These are phyloP conservation scores for Cryptococcus sp. DNA, from an alignment of 1,284 basidiomycete genomes.

Conservation along the genomic window DNA sequence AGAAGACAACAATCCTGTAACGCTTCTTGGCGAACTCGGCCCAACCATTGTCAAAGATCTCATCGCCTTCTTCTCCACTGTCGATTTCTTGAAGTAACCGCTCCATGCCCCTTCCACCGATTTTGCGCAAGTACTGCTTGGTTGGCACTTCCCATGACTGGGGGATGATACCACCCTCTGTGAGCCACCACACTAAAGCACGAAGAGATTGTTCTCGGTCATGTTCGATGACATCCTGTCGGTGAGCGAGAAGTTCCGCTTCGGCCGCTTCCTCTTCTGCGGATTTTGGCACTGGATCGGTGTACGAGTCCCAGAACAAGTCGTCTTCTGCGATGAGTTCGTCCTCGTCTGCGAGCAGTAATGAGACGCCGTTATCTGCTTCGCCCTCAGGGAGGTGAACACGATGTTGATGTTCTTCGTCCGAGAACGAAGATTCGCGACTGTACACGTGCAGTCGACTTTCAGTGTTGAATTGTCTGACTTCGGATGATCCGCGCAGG, in stretches of 20 bases:
- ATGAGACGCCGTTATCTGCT: slow-evolving; percentile 26
- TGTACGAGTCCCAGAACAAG: slow-evolving; percentile 37
- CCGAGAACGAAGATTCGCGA: slow-evolving; percentile 8
- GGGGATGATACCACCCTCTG: slow-evolving; percentile 43
- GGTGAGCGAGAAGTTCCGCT: slow-evolving; percentile 23
- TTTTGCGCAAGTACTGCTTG: slow-evolving; percentile 25
- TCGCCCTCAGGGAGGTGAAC: slow-evolving; percentile 12
- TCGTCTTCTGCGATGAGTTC: slow-evolving; percentile 49
- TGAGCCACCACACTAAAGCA: slow-evolving; percentile 46
- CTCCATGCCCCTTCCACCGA: slow-evolving; percentile 37
- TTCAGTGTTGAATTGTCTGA: slow-evolving; percentile 9
- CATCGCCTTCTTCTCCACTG: slow-evolving; percentile 22
- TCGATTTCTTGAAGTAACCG: slow-evolving; percentile 31
- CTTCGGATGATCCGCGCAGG: slow-evolving; percentile 8
- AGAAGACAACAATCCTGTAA: slow-evolving; percentile 48
- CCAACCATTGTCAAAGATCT: slow-evolving; percentile 42
- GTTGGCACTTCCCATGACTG: slow-evolving; percentile 31
- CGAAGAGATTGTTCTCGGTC: slow-evolving; percentile 35
- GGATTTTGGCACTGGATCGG: slow-evolving; percentile 25
- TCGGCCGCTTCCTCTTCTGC: slow-evolving; percentile 29
- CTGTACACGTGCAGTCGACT: slow-evolving; percentile 15
- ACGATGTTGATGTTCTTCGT: slow-evolving; percentile 11
- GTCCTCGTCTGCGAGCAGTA: slow-evolving; percentile 35
- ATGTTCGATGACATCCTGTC: slow-evolving; percentile 30
- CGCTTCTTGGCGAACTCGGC: slow-evolving; percentile 34